Conservation (phyloP, 768 basidiomycete species). For the Hygrophorus russula region DNA sequence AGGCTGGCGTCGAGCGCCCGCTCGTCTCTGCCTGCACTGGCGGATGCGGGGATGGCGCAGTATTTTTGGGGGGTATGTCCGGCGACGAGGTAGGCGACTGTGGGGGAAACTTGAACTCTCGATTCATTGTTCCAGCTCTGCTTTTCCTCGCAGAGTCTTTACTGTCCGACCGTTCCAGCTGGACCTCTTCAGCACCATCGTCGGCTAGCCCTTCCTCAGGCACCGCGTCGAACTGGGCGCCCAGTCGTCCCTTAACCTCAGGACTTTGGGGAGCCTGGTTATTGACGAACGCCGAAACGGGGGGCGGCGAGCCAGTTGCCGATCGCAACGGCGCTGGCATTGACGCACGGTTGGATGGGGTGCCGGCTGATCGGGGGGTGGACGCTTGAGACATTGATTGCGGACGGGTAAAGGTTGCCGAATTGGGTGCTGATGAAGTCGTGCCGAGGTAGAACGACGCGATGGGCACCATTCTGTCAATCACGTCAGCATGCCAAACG, state of each 20-base stretch:
- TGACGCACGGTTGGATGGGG: conserved; percentile 46
- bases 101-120: conserved; percentile 59
- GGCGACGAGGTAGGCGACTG: conserved; percentile 22
- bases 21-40: not conserved
- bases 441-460: conserved; percentile 72
- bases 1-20: conserved; percentile 4
- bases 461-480: conserved; percentile 77
- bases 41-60: conserved; percentile 14
- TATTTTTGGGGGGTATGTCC: conserved; percentile 10
- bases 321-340: conserved; percentile 50
- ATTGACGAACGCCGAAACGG: conserved; percentile 28
- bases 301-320: conserved; percentile 29
- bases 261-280: conserved; percentile 20
- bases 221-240: conserved; percentile 33
- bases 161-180: conserved; percentile 16
- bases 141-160: conserved; percentile 30
- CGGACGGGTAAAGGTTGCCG: conserved; percentile 39
- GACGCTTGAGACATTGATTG: conserved; percentile 71
- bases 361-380: conserved; percentile 30
- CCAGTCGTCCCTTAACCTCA: conserved; percentile 9
- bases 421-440: conserved; percentile 33
- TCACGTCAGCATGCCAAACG: not conserved
- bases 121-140: conserved; percentile 68
- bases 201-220: conserved; percentile 34
- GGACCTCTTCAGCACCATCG: conserved; percentile 20